Evolutionary conservation across 2,329 filamentous ascomycete species (phyloP).

Genomic region (Penicillium sp.): DNA sequence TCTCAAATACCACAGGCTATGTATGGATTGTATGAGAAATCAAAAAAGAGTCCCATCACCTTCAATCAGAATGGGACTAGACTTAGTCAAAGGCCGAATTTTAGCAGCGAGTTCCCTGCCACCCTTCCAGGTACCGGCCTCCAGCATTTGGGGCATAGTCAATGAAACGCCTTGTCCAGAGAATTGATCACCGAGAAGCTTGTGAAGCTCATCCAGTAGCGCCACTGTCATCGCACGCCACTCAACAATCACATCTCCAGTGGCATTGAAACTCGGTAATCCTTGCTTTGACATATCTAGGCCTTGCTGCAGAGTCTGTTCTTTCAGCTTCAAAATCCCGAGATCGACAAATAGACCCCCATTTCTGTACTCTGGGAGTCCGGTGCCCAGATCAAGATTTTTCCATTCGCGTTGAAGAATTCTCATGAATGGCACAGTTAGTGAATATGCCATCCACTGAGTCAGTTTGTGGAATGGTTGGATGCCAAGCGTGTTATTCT

Average conservation of each 20-base stretch:
- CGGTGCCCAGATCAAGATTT: conserved; percentile 60
- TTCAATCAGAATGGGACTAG: conserved; percentile 40
- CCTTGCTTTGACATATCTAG: conserved; percentile 43
- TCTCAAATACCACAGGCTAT: too few species aligned
- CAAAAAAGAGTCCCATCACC: conserved; percentile 43
- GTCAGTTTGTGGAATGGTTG: conserved; percentile 63
- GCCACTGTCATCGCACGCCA: conserved; percentile 65
- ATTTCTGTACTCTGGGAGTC: conserved; percentile 70
- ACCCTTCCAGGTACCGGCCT: conserved; percentile 55
- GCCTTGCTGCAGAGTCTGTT: conserved; percentile 45
- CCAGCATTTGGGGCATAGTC: conserved; percentile 52
- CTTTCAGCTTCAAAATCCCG: conserved; percentile 53
- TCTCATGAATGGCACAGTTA: conserved; percentile 63
- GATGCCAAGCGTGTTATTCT: conserved; percentile 33
- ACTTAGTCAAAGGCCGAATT: conserved; percentile 32
- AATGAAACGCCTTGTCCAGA: conserved; percentile 38
- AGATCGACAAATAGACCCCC: conserved; percentile 66
- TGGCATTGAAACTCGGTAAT: conserved; percentile 53
- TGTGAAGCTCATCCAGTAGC: conserved; percentile 55
- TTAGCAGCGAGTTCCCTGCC: conserved; percentile 39
- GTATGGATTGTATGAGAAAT: not conserved
- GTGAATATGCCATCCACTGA: conserved; percentile 70
- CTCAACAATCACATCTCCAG: conserved; percentile 62
- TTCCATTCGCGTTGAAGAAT: conserved; percentile 53
- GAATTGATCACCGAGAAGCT: conserved; percentile 47